A percentile compares a stretch with the other conserved stretches of the same genome.
These are phyloP conservation scores for Zostera marina DNA, from an alignment of 116 monocot species.

Conservation along the genomic window DNA sequence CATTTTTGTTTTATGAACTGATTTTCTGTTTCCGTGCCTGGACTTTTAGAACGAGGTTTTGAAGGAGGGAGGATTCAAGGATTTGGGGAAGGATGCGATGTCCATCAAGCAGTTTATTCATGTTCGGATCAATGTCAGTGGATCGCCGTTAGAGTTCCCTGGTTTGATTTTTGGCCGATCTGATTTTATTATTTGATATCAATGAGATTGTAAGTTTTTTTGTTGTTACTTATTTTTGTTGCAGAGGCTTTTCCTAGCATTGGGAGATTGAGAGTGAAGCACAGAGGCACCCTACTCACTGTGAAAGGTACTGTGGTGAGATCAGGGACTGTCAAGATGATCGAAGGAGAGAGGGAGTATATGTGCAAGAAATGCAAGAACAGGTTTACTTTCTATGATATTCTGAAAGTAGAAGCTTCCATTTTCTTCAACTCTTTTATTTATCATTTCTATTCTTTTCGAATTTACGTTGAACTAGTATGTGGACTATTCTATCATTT, in stretches of 20 bases:
- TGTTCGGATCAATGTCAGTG: constrained; percentile 59
- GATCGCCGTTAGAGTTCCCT: constrained; percentile 79
- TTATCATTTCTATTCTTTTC: too few relatives aligned
- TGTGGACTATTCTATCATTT: too few relatives aligned
- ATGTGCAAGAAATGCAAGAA: constrained; percentile 80
- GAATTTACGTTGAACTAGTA: too few relatives aligned
- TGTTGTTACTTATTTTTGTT: background rate
- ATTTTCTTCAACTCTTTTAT: too few relatives aligned
- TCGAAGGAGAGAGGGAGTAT: constrained; percentile 83
- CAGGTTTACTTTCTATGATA: constrained; percentile 16
- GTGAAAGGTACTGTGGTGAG: constrained; percentile 89
- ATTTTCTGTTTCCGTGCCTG: background rate
- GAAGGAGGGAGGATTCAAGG: constrained; percentile 20
- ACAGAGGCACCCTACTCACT: constrained; percentile 68
- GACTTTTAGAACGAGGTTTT: constrained; percentile 23
- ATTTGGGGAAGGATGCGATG: constrained; percentile 8
- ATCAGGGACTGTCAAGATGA: constrained; percentile 88
- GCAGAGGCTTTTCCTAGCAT: constrained; percentile 82
- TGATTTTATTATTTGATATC: background rate
- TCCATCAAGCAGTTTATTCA: constrained; percentile 55
- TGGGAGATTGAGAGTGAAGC: constrained; percentile 77
- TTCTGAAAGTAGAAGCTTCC: too few relatives aligned
- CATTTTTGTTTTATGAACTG: background rate
- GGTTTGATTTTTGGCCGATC: constrained; percentile 21
- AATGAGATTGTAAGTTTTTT: background rate